phyloP scores from a whole-genome alignment of 2,329 filamentous ascomycete genomes.

The Ramichloridium luteum region DNA sequence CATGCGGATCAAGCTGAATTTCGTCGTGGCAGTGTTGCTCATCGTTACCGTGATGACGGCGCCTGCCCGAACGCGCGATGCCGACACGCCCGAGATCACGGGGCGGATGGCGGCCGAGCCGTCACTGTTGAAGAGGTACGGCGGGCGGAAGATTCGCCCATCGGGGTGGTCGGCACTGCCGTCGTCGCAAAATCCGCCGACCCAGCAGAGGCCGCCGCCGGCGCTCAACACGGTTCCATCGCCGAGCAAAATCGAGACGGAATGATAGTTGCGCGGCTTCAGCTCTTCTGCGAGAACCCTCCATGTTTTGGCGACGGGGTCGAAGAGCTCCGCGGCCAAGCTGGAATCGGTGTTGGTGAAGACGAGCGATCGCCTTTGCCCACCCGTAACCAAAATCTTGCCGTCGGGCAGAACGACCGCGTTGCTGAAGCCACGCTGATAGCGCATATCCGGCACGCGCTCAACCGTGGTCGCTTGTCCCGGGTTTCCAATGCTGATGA shows the following conservation, averaged over 20 bases:
- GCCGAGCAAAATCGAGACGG: conserved; percentile 36
- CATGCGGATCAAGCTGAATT: conserved; percentile 39
- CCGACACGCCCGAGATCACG: too few species aligned
- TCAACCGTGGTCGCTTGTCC: conserved; percentile 1
- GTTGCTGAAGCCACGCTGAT: conserved; percentile 18
- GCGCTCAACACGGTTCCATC: conserved; percentile 40
- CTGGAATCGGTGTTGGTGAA: conserved; percentile 13
- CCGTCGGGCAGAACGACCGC: conserved; percentile 22
- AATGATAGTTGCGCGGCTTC: conserved; percentile 39
- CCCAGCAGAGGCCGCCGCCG: conserved; percentile 43
- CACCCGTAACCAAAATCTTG: conserved; percentile 25
- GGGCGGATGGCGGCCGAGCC: too few species aligned
- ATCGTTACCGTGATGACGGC: too few species aligned
- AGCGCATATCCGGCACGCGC: conserved; percentile 15
- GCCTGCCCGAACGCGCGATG: too few species aligned
- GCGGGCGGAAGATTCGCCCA: conserved; percentile 43
- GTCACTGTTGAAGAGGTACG: conserved; percentile 42
- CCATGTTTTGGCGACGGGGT: conserved; percentile 8
- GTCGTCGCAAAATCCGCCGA: conserved; percentile 19
- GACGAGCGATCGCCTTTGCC: conserved; percentile 7
- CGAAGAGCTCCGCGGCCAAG: conserved; percentile 11
- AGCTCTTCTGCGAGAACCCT: conserved; percentile 11
- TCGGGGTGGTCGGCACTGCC: conserved; percentile 46
- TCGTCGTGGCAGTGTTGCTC: too few species aligned
- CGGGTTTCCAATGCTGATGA: conserved; percentile 35